Evolutionary conservation across 1,284 basidiomycete species (phyloP).

Genomic region (Apiotrichum gracile): DNA sequence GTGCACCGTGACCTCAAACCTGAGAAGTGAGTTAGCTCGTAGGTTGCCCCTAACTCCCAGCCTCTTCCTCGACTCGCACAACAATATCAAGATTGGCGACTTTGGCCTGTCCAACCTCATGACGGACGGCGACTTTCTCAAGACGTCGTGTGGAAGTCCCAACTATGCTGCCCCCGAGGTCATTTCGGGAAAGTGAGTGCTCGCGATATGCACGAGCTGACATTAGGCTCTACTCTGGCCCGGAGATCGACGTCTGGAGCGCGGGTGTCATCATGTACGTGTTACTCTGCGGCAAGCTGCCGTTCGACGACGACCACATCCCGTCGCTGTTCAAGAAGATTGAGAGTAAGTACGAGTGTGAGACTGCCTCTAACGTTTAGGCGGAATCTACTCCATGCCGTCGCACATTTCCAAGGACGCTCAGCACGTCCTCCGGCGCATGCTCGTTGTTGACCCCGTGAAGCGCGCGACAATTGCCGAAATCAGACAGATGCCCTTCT

Average conservation of each 20-base stretch:
- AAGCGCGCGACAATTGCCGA: constrained; percentile 87
- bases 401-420: constrained; percentile 70
- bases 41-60: constrained; percentile 24
- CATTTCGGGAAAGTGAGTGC: constrained; percentile 66
- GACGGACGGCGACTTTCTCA: constrained; percentile 88
- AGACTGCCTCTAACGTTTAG: neutral
- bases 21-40: constrained; percentile 58
- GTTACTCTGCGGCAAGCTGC: constrained; percentile 83
- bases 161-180: constrained; percentile 97
- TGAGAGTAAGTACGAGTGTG: constrained; percentile 56
- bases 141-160: constrained; percentile 89
- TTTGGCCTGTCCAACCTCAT: constrained; percentile 92
- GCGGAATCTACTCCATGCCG: constrained; percentile 74
- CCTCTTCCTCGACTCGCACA: constrained; percentile 51
- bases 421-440: constrained; percentile 66
- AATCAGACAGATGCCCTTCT: constrained; percentile 83
- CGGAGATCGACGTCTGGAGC: constrained; percentile 97
- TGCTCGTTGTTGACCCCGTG: constrained; percentile 87
- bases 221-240: constrained; percentile 72
- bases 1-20: constrained; percentile 94
- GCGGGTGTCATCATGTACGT: constrained; percentile 93
- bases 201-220: constrained; percentile 1
- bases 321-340: constrained; percentile 88
- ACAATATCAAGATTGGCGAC: constrained; percentile 84
- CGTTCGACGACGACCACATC: constrained; percentile 93